Evolutionary conservation across 2,329 filamentous ascomycete genomes (phyloP), one percentile per base, ranked within the genome.

Genomic region (Apiospora aurea): DNA sequence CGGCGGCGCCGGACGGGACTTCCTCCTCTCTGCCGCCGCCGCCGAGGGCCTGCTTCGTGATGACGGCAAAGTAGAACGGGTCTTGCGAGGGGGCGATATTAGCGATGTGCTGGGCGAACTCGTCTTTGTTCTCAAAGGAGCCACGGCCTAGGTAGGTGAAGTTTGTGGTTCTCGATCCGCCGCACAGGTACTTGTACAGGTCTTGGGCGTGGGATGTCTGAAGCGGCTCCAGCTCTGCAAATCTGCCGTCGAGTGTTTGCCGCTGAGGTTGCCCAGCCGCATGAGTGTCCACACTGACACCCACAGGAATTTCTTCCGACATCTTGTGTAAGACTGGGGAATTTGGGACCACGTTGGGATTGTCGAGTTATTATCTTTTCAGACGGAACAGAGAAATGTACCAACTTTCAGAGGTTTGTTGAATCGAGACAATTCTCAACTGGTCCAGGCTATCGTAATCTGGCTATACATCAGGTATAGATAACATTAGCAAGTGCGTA

Each of bases 41-140:
- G 49, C 66, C 70, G 67, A 69, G 69, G 66, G n/a, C 49, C 43
- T 61, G 24, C 57, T 73, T 75, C 13, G 74, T 69, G 10, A 80
- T 66, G 71, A 80, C 75, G 43, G 78, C 73, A 68, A 76, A 80
- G 72, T 78, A 75, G 8, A 76, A 70, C 10, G 76, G 73, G 44
- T 79, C 77, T 8, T 68, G 66, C 14, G 75, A 74, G 16, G 67
- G 61, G 51, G 72, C 67, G n/a, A 78, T 53, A 49, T 43, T 70
- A 21, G 72, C 69, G 38, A 78, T 69, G 64, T 67, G 69, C 18
- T 72, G 70, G 26, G 76, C 73, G 69, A 78, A 79, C 4, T 69
- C 67, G 0, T 71, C 70, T 21, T 72, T 61, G 13, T 77, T 72
- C 46, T 74, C 24, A 71, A 77, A 80, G 4, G 77, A 77, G 11